These are phyloP conservation scores for Cladophialophora chaetospira DNA, from an alignment of 2,329 filamentous ascomycete genomes.

Conservation along the genomic window DNA sequence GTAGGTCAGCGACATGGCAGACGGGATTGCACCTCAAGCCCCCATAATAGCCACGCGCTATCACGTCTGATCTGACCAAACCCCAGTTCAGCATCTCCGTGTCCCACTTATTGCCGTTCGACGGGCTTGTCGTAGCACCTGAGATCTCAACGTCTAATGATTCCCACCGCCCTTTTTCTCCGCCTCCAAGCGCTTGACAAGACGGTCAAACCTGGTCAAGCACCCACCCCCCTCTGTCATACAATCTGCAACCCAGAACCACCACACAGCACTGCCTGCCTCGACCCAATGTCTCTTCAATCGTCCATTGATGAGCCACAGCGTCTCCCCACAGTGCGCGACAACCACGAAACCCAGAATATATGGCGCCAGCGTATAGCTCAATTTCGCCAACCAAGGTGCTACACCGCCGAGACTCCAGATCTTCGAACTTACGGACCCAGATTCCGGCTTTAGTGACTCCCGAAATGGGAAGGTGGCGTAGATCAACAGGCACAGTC, in stretches of 20 bases:
- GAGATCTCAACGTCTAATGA: conserved; percentile 6
- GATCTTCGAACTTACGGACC: conserved; percentile 47
- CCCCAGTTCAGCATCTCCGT: neutral
- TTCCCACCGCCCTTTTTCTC: conserved; percentile 15
- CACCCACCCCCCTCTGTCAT: conserved; percentile 54
- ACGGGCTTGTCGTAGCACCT: neutral
- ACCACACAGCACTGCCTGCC: conserved; percentile 52
- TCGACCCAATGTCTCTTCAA: conserved; percentile 57
- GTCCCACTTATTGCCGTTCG: neutral
- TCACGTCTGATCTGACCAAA: no score
- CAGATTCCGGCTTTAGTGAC: conserved; percentile 56
- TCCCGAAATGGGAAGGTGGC: conserved; percentile 54
- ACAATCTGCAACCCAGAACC: conserved; percentile 54
- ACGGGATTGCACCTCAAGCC: no score
- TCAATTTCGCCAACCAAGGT: conserved; percentile 61
- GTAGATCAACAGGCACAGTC: conserved; percentile 51
- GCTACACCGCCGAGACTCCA: conserved; percentile 52
- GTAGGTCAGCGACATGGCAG: no score
- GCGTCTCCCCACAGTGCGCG: conserved; percentile 68
- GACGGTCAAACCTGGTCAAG: conserved; percentile 13
- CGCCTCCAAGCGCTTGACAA: conserved; percentile 9
- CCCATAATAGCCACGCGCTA: no score
- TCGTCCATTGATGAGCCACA: conserved; percentile 47
- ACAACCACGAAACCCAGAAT: conserved; percentile 62
- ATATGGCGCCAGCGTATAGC: conserved; percentile 59